Percentiles rank a stretch among this genome's conserved stretches.
These are phyloP conservation scores for Alternaria panax DNA, from an alignment of 2,329 filamentous ascomycete species.

Conservation along the genomic window DNA sequence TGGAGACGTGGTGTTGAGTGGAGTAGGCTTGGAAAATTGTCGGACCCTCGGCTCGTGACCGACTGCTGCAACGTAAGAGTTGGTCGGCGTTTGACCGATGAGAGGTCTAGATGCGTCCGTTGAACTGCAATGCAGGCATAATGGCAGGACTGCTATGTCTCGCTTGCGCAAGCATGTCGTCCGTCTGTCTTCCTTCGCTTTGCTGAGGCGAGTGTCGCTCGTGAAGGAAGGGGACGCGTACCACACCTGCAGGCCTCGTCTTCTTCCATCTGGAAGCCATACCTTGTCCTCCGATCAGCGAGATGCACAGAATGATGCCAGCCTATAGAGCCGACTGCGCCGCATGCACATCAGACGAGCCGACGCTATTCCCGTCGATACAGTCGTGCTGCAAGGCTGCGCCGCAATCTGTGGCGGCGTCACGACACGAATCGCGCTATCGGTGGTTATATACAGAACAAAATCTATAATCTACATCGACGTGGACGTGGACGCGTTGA, in stretches of 20 bases:
- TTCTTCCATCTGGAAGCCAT: neutral
- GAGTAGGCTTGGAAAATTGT: neutral
- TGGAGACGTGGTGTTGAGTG: slow-evolving; percentile 26
- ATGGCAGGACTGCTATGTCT: neutral
- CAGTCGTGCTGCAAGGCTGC: slow-evolving; percentile 1
- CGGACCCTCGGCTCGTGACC: slow-evolving; percentile 10
- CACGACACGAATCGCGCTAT: neutral
- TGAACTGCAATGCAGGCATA: neutral
- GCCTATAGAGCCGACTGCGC: slow-evolving; percentile 10
- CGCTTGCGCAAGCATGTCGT: neutral
- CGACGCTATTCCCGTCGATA: neutral
- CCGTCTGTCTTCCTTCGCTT: neutral
- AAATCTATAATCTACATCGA: neutral
- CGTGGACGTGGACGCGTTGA: neutral
- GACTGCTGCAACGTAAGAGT: neutral
- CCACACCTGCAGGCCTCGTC: neutral
- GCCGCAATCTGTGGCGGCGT: slow-evolving; percentile 6
- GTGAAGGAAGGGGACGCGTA: neutral
- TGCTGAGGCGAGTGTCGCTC: neutral
- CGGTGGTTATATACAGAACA: neutral
- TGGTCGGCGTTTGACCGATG: slow-evolving; percentile 4
- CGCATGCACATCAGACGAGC: slow-evolving; percentile 15
- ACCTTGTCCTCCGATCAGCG: neutral
- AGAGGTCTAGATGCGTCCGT: neutral
- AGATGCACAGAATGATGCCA: neutral